These are phyloP conservation scores for Corymbia citriodora DNA, from an alignment of 441 rosid species.

Conservation along the genomic window DNA sequence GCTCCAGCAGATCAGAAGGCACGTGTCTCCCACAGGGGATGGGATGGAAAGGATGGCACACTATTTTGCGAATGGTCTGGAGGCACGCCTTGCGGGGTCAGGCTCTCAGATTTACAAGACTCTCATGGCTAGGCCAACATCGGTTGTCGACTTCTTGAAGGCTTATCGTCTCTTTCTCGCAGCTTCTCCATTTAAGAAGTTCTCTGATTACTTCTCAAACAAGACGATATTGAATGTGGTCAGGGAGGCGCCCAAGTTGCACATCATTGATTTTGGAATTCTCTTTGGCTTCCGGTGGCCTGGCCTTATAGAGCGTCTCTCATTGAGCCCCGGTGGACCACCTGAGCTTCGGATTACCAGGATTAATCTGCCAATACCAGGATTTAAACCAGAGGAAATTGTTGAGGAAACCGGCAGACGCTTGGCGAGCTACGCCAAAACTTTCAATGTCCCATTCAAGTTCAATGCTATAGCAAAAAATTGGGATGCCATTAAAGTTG, in stretches of 20 bases:
- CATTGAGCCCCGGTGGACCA: background rate
- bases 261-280: background rate
- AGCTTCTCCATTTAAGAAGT: background rate
- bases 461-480: background rate
- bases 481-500: background rate
- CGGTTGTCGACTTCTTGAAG: background rate
- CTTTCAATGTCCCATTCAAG: background rate
- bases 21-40: background rate
- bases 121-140: background rate
- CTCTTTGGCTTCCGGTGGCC: background rate
- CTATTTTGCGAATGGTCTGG: background rate
- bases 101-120: background rate
- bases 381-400: background rate
- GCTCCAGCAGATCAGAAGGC: background rate
- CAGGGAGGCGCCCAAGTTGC: background rate
- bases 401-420: background rate
- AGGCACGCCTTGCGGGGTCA: background rate
- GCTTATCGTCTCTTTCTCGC: background rate
- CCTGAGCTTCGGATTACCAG: background rate
- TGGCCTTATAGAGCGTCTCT: background rate
- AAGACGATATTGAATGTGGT: background rate
- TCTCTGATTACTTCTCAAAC: background rate
- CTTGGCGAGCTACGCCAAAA: background rate
- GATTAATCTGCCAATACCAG: background rate
- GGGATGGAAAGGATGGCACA: background rate